Percentiles rank a stretch among this genome's conserved stretches.
phyloP scores from a whole-genome alignment of 2,329 filamentous ascomycete genomes.

The Fusarium euwallaceae region DNA sequence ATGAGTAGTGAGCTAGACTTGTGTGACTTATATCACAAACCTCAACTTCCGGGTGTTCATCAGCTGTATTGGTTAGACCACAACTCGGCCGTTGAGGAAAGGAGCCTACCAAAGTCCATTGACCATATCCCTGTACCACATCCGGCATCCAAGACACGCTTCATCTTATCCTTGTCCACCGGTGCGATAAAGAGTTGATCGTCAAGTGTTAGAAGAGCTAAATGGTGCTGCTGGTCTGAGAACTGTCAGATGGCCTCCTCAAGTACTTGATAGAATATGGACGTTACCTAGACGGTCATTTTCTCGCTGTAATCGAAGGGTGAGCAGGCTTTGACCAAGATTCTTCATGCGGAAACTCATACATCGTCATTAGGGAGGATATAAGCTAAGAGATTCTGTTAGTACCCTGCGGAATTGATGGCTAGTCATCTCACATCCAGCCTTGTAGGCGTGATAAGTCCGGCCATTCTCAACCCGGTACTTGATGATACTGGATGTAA shows the following conservation, averaged over 20 bases:
- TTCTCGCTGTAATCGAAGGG: conserved; percentile 3
- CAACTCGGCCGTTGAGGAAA: too few species aligned
- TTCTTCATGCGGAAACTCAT: background rate
- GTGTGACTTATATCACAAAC: background rate
- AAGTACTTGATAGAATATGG: background rate
- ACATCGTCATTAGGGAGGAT: conserved; percentile 32
- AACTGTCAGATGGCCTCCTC: background rate
- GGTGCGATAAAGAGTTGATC: conserved; percentile 17
- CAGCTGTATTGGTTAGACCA: conserved; percentile 11
- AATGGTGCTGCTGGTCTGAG: conserved; percentile 27
- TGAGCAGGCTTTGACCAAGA: background rate
- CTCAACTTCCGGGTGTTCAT: conserved; percentile 30
- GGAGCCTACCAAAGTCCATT: conserved; percentile 25
- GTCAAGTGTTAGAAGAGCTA: conserved; percentile 20
- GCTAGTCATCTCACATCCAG: conserved; percentile 21
- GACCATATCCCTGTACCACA: conserved; percentile 35
- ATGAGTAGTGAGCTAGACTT: background rate
- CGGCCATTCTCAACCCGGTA: conserved; percentile 31
- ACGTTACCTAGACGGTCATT: conserved; percentile 24
- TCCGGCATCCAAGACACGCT: conserved; percentile 26
- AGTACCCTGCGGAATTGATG: background rate
- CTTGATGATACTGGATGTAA: conserved; percentile 17
- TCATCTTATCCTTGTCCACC: background rate
- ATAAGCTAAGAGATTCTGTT: conserved; percentile 2
- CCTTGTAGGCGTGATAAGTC: conserved; percentile 30